Evolutionary conservation across 2,329 filamentous ascomycete genomes (phyloP), one percentile per base, ranked within the genome.

Genomic region (Pezicula rhizophila): DNA sequence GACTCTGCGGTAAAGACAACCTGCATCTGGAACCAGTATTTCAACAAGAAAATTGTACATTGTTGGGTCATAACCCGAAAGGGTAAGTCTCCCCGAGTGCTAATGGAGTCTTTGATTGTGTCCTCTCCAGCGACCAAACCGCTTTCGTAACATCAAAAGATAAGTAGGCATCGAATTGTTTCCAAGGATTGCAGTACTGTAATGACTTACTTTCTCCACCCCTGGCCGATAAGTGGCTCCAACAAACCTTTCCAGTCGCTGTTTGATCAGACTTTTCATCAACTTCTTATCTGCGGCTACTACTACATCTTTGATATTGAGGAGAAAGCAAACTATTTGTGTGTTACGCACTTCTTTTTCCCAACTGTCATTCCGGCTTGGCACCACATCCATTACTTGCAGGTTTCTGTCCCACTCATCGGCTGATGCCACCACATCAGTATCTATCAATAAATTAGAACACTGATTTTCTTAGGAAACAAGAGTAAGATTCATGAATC

Each of bases 341-440:
- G 70, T 72, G 17, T 71, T 62, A 51, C 77, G 76, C 37, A 74
- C 69, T 14, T 75, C 45, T 18, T 69, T 62, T 60, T 78, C 75
- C 66, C 74, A 77, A 51, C 71, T 76, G 48, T 73, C 70, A 10
- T 64, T 52, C 14, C 71, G 63, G 0, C 70, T 75, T 0, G 72
- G 73, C 15, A 62, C 60, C 5, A 78, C 68, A 4, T 66, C 48
- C 73, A 77, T 78, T 3, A 76, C 60, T 53, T 70, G 55, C 72
- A 77, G 74, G 47, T 75, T 68, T 8, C 68, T 70, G 46, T 73
- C 75, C 75, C 76, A 78, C 17, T 70, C 64, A 42, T 72, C 60
- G 2, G 75, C 74, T 1, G 76, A 75, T 0, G 75, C 75, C 2
- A 78, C 75, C 0, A 73, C 77, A 4, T 76, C 76, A 0, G 66